These are phyloP conservation scores for Eucalyptus rudis DNA, from an alignment of 345 rosid genomes.

Conservation along the genomic window DNA sequence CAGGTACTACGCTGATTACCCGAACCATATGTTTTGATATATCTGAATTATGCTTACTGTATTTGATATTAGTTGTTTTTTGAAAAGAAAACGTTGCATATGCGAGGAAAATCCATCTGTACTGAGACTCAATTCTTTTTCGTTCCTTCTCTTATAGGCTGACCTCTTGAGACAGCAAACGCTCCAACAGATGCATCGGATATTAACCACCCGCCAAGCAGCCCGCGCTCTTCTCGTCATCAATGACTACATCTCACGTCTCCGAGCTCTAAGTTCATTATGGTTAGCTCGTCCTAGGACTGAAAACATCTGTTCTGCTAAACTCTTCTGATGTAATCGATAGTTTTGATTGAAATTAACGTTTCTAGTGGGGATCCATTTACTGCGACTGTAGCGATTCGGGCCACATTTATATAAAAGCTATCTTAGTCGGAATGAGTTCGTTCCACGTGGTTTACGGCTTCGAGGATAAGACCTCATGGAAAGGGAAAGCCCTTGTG, in stretches of 20 bases:
- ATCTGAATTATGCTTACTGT: neutral
- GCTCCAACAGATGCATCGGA: constrained; percentile 77
- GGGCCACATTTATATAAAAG: neutral
- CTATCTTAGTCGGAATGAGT: neutral
- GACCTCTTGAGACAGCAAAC: constrained; percentile 92
- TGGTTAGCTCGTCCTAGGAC: constrained; percentile 89
- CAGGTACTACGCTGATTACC: constrained; percentile 22
- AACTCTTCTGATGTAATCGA: neutral
- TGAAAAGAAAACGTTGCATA: neutral
- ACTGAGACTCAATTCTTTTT: neutral
- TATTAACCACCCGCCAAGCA: constrained; percentile 80
- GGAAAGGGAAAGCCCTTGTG: neutral
- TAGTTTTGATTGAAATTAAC: neutral
- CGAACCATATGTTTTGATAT: neutral
- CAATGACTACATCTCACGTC: constrained; percentile 63
- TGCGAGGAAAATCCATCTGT: neutral
- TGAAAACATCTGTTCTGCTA: neutral
- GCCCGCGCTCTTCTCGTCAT: constrained; percentile 83
- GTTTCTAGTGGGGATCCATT: neutral
- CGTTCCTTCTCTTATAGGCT: constrained; percentile 25
- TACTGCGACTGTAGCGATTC: neutral
- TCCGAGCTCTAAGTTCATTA: constrained; percentile 85
- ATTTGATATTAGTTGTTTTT: neutral
- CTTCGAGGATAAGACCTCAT: neutral
- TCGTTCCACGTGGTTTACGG: neutral